phyloP scores from a whole-genome alignment of 441 rosid genomes.

The Corymbia calophylla region DNA sequence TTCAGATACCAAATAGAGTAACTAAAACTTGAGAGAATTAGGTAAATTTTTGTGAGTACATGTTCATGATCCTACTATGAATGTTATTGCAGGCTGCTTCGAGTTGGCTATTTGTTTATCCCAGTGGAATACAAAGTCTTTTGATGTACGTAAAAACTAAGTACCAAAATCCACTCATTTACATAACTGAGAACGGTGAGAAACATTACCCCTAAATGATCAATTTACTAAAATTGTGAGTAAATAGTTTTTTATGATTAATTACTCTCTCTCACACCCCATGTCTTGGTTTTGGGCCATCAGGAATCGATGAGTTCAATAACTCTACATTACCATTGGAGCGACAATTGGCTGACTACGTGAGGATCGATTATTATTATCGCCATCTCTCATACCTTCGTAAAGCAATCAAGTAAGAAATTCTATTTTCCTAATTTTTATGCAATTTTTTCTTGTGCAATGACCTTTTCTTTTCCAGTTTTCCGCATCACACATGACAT shows the following conservation, averaged over 20 bases:
- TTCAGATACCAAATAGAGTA: background rate
- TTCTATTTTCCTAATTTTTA: background rate
- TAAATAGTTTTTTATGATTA: background rate
- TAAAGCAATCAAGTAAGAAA: background rate
- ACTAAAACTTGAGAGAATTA: background rate
- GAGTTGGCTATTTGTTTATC: conserved; percentile 33
- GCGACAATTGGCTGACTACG: conserved; percentile 2
- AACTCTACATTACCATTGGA: conserved; percentile 4
- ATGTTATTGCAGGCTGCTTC: conserved; percentile 24
- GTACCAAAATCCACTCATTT: conserved; percentile 37
- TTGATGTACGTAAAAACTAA: conserved; percentile 28
- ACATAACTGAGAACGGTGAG: conserved; percentile 59
- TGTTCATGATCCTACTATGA: background rate
- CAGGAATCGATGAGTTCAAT: conserved; percentile 2
- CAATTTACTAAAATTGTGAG: background rate
- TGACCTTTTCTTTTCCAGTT: background rate
- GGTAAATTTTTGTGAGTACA: background rate
- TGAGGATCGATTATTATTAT: conserved; percentile 5
- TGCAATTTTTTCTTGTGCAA: background rate
- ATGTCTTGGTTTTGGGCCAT: background rate
- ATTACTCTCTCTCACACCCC: background rate
- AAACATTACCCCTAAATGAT: background rate
- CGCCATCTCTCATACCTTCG: background rate
- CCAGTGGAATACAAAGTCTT: conserved; percentile 31
- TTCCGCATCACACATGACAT: background rate